These are phyloP conservation scores for Trametes punicea DNA, from an alignment of 768 basidiomycete species.

Conservation along the genomic window DNA sequence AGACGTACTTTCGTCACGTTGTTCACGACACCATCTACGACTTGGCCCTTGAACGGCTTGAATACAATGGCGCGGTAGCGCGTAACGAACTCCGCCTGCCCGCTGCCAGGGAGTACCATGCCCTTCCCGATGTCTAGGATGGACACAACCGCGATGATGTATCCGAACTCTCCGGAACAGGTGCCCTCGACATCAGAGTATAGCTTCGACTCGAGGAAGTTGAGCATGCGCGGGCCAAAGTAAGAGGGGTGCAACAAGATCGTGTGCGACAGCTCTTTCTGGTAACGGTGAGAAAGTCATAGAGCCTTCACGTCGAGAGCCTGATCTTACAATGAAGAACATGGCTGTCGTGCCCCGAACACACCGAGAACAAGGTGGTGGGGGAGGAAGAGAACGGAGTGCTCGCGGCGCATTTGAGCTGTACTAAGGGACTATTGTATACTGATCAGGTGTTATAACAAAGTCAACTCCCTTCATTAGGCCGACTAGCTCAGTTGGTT, in stretches of 20 bases:
- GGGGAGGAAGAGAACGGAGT: no score
- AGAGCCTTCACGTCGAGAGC: background rate
- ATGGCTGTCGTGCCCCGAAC: constrained; percentile 1
- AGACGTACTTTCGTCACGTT: constrained; percentile 87
- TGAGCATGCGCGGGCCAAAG: constrained; percentile 94
- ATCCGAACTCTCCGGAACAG: constrained; percentile 92
- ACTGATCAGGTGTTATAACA: no score
- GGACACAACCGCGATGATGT: constrained; percentile 89
- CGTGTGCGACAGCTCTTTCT: constrained; percentile 98
- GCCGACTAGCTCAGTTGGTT: constrained; percentile 94
- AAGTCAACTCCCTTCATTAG: no score
- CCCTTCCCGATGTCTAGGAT: constrained; percentile 91
- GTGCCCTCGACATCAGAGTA: constrained; percentile 97
- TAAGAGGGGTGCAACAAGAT: constrained; percentile 97
- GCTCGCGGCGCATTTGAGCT: no score
- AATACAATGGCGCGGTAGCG: constrained; percentile 96
- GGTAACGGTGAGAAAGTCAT: background rate
- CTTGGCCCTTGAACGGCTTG: constrained; percentile 99
- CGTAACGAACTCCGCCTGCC: constrained; percentile 94
- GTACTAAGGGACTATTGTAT: no score
- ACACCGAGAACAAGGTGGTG: background rate
- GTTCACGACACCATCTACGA: constrained; percentile 93
- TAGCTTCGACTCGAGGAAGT: constrained; percentile 88
- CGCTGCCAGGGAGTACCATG: constrained; percentile 86
- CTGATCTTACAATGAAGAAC: constrained; percentile 29